These are phyloP conservation scores for Leishmania braziliensis DNA, from an alignment of 208 protist species.

Conservation along the genomic window DNA sequence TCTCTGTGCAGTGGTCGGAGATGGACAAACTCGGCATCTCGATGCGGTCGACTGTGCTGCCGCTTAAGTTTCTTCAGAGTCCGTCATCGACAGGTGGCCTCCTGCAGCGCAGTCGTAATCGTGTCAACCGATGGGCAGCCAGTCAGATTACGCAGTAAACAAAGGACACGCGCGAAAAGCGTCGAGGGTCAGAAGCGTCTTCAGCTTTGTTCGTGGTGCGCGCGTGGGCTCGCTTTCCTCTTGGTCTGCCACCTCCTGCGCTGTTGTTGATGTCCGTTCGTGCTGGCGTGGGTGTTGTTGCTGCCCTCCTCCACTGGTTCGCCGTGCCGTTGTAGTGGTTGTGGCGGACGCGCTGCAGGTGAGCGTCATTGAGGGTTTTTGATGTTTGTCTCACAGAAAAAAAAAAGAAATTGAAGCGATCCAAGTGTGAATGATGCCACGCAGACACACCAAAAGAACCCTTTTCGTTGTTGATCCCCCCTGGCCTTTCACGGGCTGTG, in stretches of 20 bases:
- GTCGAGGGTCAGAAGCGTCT: not conserved
- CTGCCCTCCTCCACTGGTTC: too few species aligned
- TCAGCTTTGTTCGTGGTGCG: not conserved
- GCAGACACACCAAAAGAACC: not conserved
- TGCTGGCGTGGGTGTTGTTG: not conserved
- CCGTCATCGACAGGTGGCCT: slow-evolving; percentile 46
- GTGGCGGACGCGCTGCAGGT: not conserved
- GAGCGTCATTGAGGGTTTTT: not conserved
- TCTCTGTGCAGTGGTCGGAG: slow-evolving; percentile 93
- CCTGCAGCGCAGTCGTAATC: slow-evolving; percentile 50
- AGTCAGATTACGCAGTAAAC: slow-evolving; percentile 48
- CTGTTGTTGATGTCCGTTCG: not conserved
- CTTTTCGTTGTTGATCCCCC: not conserved
- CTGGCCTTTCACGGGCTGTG: not conserved
- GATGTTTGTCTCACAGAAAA: slow-evolving; percentile 1
- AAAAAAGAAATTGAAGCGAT: not conserved
- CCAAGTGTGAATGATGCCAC: not conserved
- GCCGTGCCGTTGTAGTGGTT: not conserved
- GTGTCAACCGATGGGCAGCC: slow-evolving; percentile 64
- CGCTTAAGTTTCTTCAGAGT: slow-evolving; percentile 83
- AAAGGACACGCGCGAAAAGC: not conserved
- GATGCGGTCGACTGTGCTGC: slow-evolving; percentile 84
- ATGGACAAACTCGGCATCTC: slow-evolving; percentile 93
- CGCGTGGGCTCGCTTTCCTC: not conserved
- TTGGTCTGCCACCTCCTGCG: not conserved